Base-by-base conservation (phyloP, 495 filamentous ascomycete genomes). In the Lepidopterella palustris region DNA sequence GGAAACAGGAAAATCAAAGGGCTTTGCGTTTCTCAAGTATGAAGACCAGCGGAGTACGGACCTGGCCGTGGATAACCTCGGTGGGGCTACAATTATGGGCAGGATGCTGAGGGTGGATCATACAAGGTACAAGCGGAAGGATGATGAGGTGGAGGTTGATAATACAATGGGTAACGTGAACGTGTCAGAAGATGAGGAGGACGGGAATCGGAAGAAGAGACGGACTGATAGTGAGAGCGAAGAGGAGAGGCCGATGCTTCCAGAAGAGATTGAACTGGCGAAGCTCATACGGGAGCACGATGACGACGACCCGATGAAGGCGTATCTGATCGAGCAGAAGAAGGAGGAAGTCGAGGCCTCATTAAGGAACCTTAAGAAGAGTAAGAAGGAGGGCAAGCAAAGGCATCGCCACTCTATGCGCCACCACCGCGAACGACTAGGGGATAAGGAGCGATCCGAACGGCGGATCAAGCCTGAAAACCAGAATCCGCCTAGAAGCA, bases 261-360 rank as follows among this genome's bases (percentile, higher is more conserved):
- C 79, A 63, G 86, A 88, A 64, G 92, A 97, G 73, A 76, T 73
- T 45, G 92, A 97, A 69, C 69, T 97, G 45, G 82, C 80, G 57
- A 81, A 84, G 53, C 68, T 97, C 65, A 84, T 93, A 18, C 73
- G 78, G 59, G 84, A 90, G 20, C 87, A 95, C 62, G 92, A 97
- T 63, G 92, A 97, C 23, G 93, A 97, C 65, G 92, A 98, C 74
- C 92, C 93, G 1, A 97, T 97, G 93, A 97, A 96, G 74, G 82
- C 83, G 53, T 95, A 88, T 69, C 71, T 96, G 51, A 80, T 97
- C 24, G 77, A 90, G 45, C 87, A 93, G 75, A 96, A 96, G 80
- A 88, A 86, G 68, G 87, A 90, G 62, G 89, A 96, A 71, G 82
- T 95, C 31, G 82, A 85, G 31, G 79, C 75, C 51, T 91, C 90